Evolutionary conservation across 2,329 filamentous ascomycete genomes (phyloP), one percentile per base, ranked within the genome.

Genomic region (Epichloe brachyelytri): DNA sequence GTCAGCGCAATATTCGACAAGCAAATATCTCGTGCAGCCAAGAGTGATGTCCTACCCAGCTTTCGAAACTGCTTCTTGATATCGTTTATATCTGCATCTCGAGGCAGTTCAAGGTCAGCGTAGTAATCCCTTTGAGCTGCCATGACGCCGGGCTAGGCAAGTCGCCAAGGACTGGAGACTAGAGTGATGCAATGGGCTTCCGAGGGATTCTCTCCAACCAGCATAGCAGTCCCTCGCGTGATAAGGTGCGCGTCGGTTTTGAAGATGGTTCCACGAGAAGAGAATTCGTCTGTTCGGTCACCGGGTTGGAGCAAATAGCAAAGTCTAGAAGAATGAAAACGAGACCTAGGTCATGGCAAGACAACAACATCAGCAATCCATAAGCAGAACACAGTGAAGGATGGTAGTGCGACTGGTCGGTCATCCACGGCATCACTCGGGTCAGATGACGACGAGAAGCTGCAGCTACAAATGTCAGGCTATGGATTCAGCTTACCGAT

Each of bases 1-100:
- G 57, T 70, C 56, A 67, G 62, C 44, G 54, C 15, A 11, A 4
- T 33, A 19, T 49, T 22, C 3, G 3, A 4, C 2, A 3, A 6
- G n/a, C 33, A 19, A 40, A 8, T 8, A 22, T 20, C n/a, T 37
- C 22, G 17, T 22, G 12, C 8, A 11, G 12, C 12, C 11, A 14
- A n/a, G 5, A 15, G 20, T 12, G 15, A 43, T 11, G 4, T 19
- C 73, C 52, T 71, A 88, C 85, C 85, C 62, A 95, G 78, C 66
- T 88, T 89, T 58, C 85, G 80, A 67, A 89, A 95, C 61, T 90
- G 85, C 67, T 85, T 93, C 71, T 88, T 91, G 63, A 95, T 82
- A 40, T 93, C 87, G 33, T 82, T 78, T 43, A 80, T 69, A 57
- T 85, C 80, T 49, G 86, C 86, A 59, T 76, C 78, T 11, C 78